Evolutionary conservation across 139 green algal species (phyloP).

Genomic region (Tetradesmus obliquus): DNA sequence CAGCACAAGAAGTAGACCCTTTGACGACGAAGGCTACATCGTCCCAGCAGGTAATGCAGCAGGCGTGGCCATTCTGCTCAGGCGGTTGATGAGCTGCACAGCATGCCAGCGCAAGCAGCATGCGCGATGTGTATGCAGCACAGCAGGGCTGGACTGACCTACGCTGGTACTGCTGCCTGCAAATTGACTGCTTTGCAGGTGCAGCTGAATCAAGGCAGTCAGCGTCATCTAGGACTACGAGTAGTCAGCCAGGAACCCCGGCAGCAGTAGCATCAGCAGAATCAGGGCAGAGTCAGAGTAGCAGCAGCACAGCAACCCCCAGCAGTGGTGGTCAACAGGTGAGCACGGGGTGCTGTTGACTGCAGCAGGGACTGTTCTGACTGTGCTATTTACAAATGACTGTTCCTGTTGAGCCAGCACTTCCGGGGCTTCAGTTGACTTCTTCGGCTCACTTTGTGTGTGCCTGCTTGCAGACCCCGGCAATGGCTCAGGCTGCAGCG

Average conservation of each 20-base stretch:
- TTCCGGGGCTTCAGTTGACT: not conserved
- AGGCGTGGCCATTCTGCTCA: not conserved
- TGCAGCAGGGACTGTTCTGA: not conserved
- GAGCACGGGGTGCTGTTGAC: not conserved
- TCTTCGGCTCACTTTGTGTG: not conserved
- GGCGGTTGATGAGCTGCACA: not conserved
- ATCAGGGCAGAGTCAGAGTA: not conserved
- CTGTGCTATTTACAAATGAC: no score
- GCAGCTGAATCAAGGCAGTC: not conserved
- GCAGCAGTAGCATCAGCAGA: constrained; percentile 11
- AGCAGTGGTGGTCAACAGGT: constrained; percentile 30
- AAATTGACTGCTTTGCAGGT: not conserved
- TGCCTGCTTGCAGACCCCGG: constrained; percentile 13
- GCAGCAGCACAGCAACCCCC: constrained; percentile 4
- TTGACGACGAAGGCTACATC: constrained; percentile 21
- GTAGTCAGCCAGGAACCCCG: not conserved
- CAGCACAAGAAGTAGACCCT: constrained; percentile 3
- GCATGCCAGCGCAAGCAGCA: not conserved
- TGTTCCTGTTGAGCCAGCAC: not conserved
- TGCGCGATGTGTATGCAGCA: not conserved
- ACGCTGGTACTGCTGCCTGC: not conserved
- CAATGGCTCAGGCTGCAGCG: constrained; percentile 41
- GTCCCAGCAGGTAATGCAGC: not conserved
- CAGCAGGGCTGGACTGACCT: not conserved
- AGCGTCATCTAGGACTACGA: not conserved